Evolutionary conservation across 2,329 filamentous ascomycete species (phyloP).

Genomic region (Fusarium domesticum): DNA sequence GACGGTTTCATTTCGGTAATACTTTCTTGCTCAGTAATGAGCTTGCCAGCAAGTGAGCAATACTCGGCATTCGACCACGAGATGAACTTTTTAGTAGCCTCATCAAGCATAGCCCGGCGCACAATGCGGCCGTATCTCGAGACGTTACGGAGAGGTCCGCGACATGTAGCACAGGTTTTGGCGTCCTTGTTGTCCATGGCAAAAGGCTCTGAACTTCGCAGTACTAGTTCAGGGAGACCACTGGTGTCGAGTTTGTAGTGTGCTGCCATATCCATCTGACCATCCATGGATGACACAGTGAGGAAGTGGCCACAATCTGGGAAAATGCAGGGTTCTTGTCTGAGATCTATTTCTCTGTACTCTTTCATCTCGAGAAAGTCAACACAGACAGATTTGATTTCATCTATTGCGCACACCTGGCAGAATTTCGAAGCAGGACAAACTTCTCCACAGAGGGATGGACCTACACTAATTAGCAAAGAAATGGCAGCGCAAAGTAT

Average conservation of each 20-base stretch:
- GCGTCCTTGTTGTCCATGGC: conserved; percentile 42
- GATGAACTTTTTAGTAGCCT: conserved; percentile 64
- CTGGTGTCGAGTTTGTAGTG: conserved; percentile 45
- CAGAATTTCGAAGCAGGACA: conserved; percentile 55
- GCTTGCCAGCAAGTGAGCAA: no score
- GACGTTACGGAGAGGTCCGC: conserved; percentile 55
- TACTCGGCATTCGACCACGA: conserved; percentile 43
- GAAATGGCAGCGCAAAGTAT: no score
- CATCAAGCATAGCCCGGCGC: conserved; percentile 57
- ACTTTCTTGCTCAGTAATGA: no score
- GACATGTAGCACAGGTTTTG: conserved; percentile 57
- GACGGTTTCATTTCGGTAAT: no score
- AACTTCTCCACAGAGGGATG: conserved; percentile 60
- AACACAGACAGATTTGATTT: conserved; percentile 38
- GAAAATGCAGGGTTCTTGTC: conserved; percentile 58
- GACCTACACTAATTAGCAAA: no score
- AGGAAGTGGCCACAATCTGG: conserved; percentile 61
- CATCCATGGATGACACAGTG: conserved; percentile 58
- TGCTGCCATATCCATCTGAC: conserved; percentile 51
- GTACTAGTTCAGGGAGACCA: conserved; percentile 34
- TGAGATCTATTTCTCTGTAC: conserved; percentile 55
- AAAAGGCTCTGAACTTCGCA: conserved; percentile 44
- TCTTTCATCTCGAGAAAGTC: conserved; percentile 53
- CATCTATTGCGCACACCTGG: conserved; percentile 48
- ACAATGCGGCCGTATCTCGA: conserved; percentile 61